phyloP scores from a whole-genome alignment of 2,329 filamentous ascomycete species.

The Exophiala dermatitidis region DNA sequence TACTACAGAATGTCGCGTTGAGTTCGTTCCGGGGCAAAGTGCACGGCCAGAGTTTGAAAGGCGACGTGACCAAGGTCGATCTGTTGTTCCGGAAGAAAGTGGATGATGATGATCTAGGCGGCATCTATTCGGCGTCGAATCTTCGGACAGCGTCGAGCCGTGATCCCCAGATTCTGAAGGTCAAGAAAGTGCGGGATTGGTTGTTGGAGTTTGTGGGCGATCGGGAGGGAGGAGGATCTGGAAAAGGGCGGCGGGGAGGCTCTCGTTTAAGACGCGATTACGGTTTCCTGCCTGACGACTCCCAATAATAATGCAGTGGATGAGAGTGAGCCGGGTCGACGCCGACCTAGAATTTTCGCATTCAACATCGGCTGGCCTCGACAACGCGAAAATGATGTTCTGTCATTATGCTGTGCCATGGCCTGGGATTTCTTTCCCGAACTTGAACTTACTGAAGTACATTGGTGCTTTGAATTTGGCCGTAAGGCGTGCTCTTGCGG shows the following conservation, averaged over 20 bases:
- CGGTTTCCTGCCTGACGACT: slow-evolving; percentile 35
- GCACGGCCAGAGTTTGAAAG: slow-evolving; percentile 73
- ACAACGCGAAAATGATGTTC: too few relatives aligned
- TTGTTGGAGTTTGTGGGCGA: slow-evolving; percentile 59
- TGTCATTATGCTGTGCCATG: too few relatives aligned
- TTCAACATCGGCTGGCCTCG: too few relatives aligned
- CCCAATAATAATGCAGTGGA: slow-evolving; percentile 26
- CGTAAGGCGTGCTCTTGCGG: too few relatives aligned
- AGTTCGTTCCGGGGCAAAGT: slow-evolving; percentile 68
- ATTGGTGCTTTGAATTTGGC: too few relatives aligned
- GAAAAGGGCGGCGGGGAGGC: slow-evolving; percentile 14
- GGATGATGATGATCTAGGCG: slow-evolving; percentile 47
- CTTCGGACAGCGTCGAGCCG: slow-evolving; percentile 36
- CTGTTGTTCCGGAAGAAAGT: slow-evolving; percentile 55
- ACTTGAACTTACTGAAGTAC: too few relatives aligned
- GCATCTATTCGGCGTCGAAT: slow-evolving; percentile 51
- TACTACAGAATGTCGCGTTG: slow-evolving; percentile 72
- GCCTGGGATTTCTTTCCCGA: too few relatives aligned
- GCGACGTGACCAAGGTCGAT: slow-evolving; percentile 61
- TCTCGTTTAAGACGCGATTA: slow-evolving; percentile 4
- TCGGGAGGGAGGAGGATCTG: slow-evolving; percentile 25
- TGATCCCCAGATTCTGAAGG: slow-evolving; percentile 54
- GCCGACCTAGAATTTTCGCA: too few relatives aligned
- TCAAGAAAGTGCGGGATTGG: slow-evolving; percentile 66
- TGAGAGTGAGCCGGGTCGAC: not conserved